Evolutionary conservation across 2,329 filamentous ascomycete species (phyloP).

Genomic region (Rutstroemia sydowiana): DNA sequence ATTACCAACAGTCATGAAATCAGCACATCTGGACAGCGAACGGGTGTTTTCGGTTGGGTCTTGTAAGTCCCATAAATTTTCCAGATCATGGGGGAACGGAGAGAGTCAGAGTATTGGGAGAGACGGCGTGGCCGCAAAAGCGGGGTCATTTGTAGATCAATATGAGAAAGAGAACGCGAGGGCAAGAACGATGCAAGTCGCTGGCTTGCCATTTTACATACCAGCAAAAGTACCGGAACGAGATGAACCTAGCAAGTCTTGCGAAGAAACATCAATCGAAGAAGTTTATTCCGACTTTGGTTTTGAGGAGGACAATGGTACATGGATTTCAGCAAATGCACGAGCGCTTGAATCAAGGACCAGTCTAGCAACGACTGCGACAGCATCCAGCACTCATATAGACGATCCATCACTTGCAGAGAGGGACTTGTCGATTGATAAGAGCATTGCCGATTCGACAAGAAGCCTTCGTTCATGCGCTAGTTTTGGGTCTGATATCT

Average conservation of each 20-base stretch:
- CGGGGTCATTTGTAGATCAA: slow-evolving; percentile 7
- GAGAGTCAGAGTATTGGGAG: slow-evolving; percentile 17
- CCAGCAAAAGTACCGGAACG: slow-evolving; percentile 27
- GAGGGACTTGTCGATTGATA: slow-evolving; percentile 22
- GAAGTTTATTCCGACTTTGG: slow-evolving; percentile 23
- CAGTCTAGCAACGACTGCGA: slow-evolving; percentile 22
- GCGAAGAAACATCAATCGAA: slow-evolving; percentile 16
- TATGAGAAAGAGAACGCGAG: slow-evolving; percentile 11
- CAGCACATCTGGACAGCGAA: slow-evolving; percentile 22
- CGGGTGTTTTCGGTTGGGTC: slow-evolving; percentile 17
- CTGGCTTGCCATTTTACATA: slow-evolving; percentile 23
- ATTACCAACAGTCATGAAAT: slow-evolving; percentile 18
- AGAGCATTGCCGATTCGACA: slow-evolving; percentile 25
- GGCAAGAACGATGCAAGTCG: slow-evolving; percentile 18
- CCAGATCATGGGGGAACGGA: not conserved
- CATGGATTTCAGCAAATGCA: slow-evolving; percentile 25
- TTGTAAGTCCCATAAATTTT: slow-evolving; percentile 14
- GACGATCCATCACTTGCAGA: slow-evolving; percentile 21
- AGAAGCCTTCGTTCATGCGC: slow-evolving; percentile 25
- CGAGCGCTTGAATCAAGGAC: slow-evolving; percentile 21
- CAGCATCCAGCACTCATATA: no score
- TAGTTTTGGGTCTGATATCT: slow-evolving; percentile 35
- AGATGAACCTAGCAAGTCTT: slow-evolving; percentile 16
- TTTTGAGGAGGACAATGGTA: slow-evolving; percentile 23
- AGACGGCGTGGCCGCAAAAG: slow-evolving; percentile 30